These are phyloP conservation scores for Pneumocystis carinii DNA, from an alignment of 1,139 yeast species.

Conservation along the genomic window DNA sequence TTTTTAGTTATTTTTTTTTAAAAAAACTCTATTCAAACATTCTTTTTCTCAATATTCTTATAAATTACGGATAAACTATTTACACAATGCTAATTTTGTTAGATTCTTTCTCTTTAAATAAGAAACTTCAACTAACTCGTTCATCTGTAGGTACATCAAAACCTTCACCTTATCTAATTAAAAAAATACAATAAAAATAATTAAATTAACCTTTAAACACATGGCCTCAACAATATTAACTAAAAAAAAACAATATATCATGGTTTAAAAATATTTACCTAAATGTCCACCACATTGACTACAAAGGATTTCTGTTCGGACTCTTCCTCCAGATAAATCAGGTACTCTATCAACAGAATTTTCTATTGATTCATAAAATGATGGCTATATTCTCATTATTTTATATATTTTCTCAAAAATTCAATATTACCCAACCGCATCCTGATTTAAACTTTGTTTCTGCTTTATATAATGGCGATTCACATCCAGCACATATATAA, in stretches of 20 bases:
- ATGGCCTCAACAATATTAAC: too few relatives aligned
- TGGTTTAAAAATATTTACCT: too few relatives aligned
- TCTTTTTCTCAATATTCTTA: not conserved
- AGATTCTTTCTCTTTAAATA: not conserved
- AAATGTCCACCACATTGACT: too few relatives aligned
- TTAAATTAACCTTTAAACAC: too few relatives aligned
- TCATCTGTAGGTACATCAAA: not conserved
- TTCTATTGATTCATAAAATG: too few relatives aligned
- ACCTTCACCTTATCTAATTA: too few relatives aligned
- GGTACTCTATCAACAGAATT: not conserved
- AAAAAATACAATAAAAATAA: too few relatives aligned
- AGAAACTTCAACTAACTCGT: not conserved
- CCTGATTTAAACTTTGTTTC: not conserved
- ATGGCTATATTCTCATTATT: not conserved
- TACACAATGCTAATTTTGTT: not conserved
- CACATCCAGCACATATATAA: not conserved
- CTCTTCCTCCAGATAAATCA: too few relatives aligned
- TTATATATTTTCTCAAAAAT: too few relatives aligned
- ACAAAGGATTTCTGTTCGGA: too few relatives aligned
- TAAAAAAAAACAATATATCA: too few relatives aligned
- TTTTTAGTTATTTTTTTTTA: too few relatives aligned
- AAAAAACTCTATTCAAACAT: not conserved
- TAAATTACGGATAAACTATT: not conserved
- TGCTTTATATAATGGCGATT: not conserved
- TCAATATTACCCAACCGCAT: not conserved